Base-by-base conservation (phyloP, 2,329 filamentous ascomycete species). In the Trichoderma afroharzianum region DNA sequence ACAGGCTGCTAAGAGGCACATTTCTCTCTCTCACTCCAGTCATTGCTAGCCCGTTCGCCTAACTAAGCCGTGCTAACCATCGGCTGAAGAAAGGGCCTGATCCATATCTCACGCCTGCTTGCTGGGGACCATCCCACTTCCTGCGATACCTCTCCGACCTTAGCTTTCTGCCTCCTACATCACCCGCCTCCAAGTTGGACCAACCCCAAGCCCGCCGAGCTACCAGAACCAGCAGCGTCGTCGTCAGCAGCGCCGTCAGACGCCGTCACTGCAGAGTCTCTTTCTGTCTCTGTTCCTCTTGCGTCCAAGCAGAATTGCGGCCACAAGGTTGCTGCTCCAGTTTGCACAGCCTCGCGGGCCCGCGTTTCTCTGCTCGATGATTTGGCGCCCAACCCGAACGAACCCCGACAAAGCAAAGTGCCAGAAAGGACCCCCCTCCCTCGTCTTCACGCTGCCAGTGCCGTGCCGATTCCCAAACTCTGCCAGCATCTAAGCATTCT, bases 271-370 rank as follows among this genome's bases (percentile, higher is more conserved):
- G 69, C 30, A 59, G 6, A 18, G 15, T 59, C 57, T 21, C 57
- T 8, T 43, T 14, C 28, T 32, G 57, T 9, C 32, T 11, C 18
- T 33, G 36, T 43, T 43, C 39, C 39, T 43, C 15, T 43, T 59
- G 39, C 32, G 43, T 71, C 18, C 55, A 26, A 26, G 69, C 64
- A 67, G 24, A 59, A 61, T 47, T 33, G 69, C 63, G 69, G 62
- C 69, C 69, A 71, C 69, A 71, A 66, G 63, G 36, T 69, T 72
- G 24, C 64, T 69, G 43, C 59, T 72, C 39, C 64, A 68, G 53
- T 63, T 71, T 63, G 71, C 71, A 72, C 71, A 72, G 71, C 71
- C 71, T 72, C 71, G 71, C 62, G 63, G 61, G 63, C 39, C 62
- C 71, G 62, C 68, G 55, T 47, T 43, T 43, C 30, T 71, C 63